A percentile compares a stretch with the other conserved stretches of the same genome.
Evolutionary conservation across 2,329 filamentous ascomycete genomes (phyloP).

Genomic region (Penicillium olsonii): DNA sequence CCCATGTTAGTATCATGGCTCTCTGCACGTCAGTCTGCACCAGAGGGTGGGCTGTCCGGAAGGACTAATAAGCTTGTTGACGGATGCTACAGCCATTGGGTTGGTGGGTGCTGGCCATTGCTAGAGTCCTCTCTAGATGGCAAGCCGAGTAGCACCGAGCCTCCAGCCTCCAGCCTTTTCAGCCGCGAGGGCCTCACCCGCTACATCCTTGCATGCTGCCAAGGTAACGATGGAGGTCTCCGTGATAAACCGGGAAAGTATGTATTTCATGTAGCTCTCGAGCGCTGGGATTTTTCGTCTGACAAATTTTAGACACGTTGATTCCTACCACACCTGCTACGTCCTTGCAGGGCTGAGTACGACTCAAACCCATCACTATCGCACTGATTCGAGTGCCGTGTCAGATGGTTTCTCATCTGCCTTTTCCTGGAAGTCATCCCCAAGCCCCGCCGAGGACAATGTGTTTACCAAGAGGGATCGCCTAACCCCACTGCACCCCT

Average conservation of each 20-base stretch:
- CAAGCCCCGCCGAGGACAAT: conserved; percentile 51
- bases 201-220: conserved; percentile 88
- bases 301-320: conserved; percentile 61
- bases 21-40: conserved; percentile 81
- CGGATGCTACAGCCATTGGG: conserved; percentile 98
- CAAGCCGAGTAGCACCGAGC: conserved; percentile 35
- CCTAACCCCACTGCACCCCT: conserved; percentile 72
- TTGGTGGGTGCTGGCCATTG: conserved; percentile 90
- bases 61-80: conserved; percentile 98
- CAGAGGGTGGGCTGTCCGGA: conserved; percentile 89
- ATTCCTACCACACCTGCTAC: conserved; percentile 93
- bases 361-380: conserved; percentile 67
- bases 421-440: conserved; percentile 43
- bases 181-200: conserved; percentile 81
- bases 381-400: conserved; percentile 39
- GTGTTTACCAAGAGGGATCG: conserved; percentile 72
- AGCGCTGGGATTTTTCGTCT: conserved; percentile 15
- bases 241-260: conserved; percentile 92
- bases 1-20: conserved; percentile 81
- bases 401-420: conserved; percentile 35
- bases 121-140: conserved; percentile 75
- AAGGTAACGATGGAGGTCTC: conserved; percentile 76
- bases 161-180: conserved; percentile 55
- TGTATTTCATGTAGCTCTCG: conserved; percentile 38
- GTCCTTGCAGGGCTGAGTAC: conserved; percentile 82